phyloP scores from a whole-genome alignment of 2,329 filamentous ascomycete genomes.

The Stachybotrys chartarum region DNA sequence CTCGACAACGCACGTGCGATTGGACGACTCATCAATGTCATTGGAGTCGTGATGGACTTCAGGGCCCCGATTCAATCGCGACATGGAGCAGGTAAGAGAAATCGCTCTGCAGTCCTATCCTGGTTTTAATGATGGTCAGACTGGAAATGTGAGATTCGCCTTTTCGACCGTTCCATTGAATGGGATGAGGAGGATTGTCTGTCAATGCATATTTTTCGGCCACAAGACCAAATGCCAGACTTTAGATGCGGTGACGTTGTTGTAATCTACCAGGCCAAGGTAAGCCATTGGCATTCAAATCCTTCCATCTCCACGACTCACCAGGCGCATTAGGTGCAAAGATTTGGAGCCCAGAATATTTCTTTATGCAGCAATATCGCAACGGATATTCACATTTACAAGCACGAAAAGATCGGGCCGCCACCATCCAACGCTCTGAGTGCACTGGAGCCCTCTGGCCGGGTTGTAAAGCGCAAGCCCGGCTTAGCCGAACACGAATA shows the following conservation, averaged over 20 bases:
- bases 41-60: slow-evolving; percentile 65
- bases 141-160: slow-evolving; percentile 50
- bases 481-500: slow-evolving; percentile 29
- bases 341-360: slow-evolving; percentile 14
- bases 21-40: slow-evolving; percentile 43
- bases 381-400: slow-evolving; percentile 40
- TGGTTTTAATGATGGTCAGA: slow-evolving; percentile 30
- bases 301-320: slow-evolving; percentile 3
- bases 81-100: not conserved
- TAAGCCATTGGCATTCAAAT: slow-evolving; percentile 18
- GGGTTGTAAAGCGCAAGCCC: slow-evolving; percentile 11
- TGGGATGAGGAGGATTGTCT: slow-evolving; percentile 28
- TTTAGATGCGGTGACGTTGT: slow-evolving; percentile 32
- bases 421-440: slow-evolving; percentile 27
- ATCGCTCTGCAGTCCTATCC: not conserved
- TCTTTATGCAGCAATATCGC: slow-evolving; percentile 36
- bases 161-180: slow-evolving; percentile 53
- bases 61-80: slow-evolving; percentile 43
- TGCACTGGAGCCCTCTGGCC: slow-evolving; percentile 15
- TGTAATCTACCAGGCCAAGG: slow-evolving; percentile 46
- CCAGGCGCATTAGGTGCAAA: slow-evolving; percentile 31
- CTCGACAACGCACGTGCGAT: slow-evolving; percentile 28
- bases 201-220: slow-evolving; percentile 54
- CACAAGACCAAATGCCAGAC: slow-evolving; percentile 38
- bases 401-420: slow-evolving; percentile 17